Evolutionary conservation across 768 basidiomycete genomes (phyloP).

Genomic region (Kwoniella sp.): DNA sequence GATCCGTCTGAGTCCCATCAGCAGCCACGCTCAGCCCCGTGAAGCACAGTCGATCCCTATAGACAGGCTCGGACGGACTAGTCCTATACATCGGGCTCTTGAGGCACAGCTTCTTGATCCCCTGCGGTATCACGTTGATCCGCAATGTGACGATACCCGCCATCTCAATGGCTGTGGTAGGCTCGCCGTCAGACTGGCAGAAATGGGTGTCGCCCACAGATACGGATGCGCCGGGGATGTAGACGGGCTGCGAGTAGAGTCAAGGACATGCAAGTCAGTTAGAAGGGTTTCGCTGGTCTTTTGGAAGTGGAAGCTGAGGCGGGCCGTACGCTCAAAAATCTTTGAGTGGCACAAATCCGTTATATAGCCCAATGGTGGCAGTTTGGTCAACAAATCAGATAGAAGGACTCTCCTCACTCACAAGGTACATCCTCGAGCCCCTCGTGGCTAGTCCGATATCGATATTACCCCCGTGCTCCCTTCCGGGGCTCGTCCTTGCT

Average conservation of each 20-base stretch:
- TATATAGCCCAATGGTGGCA: too few species aligned
- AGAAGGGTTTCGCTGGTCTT: too few species aligned
- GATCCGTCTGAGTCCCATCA: slow-evolving; percentile 59
- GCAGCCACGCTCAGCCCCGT: slow-evolving; percentile 69
- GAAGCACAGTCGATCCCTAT: slow-evolving; percentile 74
- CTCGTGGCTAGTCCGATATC: slow-evolving; percentile 70
- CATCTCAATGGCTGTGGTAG: slow-evolving; percentile 72
- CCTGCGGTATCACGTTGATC: slow-evolving; percentile 72
- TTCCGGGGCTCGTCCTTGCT: slow-evolving; percentile 71
- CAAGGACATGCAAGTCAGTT: background rate
- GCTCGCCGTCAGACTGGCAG: slow-evolving; percentile 69
- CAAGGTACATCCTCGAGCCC: slow-evolving; percentile 37
- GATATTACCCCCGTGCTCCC: slow-evolving; percentile 72
- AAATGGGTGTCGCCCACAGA: slow-evolving; percentile 80
- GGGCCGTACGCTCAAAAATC: too few species aligned
- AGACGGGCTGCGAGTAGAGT: slow-evolving; percentile 74
- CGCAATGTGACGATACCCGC: slow-evolving; percentile 74
- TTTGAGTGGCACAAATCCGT: too few species aligned
- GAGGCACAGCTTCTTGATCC: slow-evolving; percentile 71
- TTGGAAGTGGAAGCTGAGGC: too few species aligned
- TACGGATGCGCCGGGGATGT: slow-evolving; percentile 72
- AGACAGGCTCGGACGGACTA: slow-evolving; percentile 64
- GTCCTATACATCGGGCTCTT: slow-evolving; percentile 77
- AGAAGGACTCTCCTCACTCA: slow-evolving; percentile 18
- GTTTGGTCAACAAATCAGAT: too few species aligned